phyloP scores from a whole-genome alignment of 2,329 filamentous ascomycete species.

The Chaetoscypha palmicola region DNA sequence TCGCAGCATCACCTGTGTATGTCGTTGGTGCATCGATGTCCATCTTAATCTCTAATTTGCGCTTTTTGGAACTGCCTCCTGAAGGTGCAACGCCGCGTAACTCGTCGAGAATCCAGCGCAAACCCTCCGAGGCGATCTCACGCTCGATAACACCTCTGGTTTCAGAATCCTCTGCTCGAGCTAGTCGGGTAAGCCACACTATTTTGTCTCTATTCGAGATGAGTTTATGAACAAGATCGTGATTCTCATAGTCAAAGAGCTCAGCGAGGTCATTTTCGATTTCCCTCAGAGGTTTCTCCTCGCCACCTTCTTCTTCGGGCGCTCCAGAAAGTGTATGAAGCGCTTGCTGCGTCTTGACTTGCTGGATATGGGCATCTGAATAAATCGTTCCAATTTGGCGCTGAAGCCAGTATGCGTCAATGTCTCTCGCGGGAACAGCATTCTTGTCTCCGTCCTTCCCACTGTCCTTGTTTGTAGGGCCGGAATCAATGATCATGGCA shows the following conservation, averaged over 20 bases:
- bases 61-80: conserved; percentile 47
- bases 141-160: conserved; percentile 72
- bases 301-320: conserved; percentile 65
- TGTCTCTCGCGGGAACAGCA: conserved; percentile 73
- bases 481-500: conserved; percentile 78
- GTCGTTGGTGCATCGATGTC: conserved; percentile 71
- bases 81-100: conserved; percentile 65
- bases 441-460: conserved; percentile 47
- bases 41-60: conserved; percentile 87
- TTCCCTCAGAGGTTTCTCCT: conserved; percentile 80
- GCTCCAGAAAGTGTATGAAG: conserved; percentile 75
- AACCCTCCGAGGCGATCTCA: conserved; percentile 84
- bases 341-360: conserved; percentile 83
- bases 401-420: conserved; percentile 97
- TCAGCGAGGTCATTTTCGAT: conserved; percentile 99
- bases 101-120: conserved; percentile 82
- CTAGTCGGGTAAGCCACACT: conserved; percentile 88
- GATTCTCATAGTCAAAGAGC: conserved; percentile 93
- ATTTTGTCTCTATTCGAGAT: conserved; percentile 91
- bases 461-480: conserved; percentile 41
- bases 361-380: conserved; percentile 83
- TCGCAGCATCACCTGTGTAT: conserved; percentile 43
- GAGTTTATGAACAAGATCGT: conserved; percentile 83
- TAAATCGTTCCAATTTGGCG: conserved; percentile 85
- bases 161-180: conserved; percentile 71